Conservation (phyloP, 345 rosid species). For the Sapria himalayana region DNA sequence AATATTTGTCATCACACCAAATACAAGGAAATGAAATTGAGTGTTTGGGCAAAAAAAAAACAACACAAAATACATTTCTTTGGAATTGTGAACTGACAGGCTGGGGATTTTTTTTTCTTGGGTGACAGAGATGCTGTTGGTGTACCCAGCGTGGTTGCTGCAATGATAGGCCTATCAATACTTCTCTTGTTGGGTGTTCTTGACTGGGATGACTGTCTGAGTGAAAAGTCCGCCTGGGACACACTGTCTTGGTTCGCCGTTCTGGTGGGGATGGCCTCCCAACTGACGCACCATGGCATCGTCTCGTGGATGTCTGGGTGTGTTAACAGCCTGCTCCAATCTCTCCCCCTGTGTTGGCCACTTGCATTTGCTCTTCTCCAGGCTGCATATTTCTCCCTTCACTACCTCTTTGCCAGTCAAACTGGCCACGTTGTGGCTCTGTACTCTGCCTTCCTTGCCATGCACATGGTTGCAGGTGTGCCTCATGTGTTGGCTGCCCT, state of each 20-base stretch:
- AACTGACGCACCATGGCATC: slow-evolving; percentile 68
- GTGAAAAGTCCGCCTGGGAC: slow-evolving; percentile 97
- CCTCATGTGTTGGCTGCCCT: slow-evolving; percentile 60
- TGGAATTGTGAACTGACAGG: too few species aligned
- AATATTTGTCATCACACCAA: too few species aligned
- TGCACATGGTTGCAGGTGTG: slow-evolving; percentile 84
- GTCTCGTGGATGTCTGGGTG: slow-evolving; percentile 74
- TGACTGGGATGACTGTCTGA: slow-evolving; percentile 88
- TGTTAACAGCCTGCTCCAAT: slow-evolving; percentile 44
- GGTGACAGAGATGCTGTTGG: slow-evolving; percentile 67
- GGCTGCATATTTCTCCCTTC: slow-evolving; percentile 83
- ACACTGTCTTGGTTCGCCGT: slow-evolving; percentile 90
- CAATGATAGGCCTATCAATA: slow-evolving; percentile 80
- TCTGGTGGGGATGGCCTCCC: slow-evolving; percentile 91
- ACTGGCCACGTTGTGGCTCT: slow-evolving; percentile 91
- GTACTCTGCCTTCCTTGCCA: slow-evolving; percentile 92
- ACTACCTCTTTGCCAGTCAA: slow-evolving; percentile 93
- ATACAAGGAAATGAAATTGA: too few species aligned
- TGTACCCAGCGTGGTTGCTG: slow-evolving; percentile 87
- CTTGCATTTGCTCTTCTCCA: slow-evolving; percentile 69
- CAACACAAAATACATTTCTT: too few species aligned
- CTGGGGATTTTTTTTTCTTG: too few species aligned
- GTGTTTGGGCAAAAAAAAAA: too few species aligned
- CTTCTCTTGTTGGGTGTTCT: slow-evolving; percentile 79
- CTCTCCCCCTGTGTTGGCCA: slow-evolving; percentile 79